These are phyloP conservation scores for Ogataea pini DNA, from an alignment of 805 yeast genomes.

Conservation along the genomic window DNA sequence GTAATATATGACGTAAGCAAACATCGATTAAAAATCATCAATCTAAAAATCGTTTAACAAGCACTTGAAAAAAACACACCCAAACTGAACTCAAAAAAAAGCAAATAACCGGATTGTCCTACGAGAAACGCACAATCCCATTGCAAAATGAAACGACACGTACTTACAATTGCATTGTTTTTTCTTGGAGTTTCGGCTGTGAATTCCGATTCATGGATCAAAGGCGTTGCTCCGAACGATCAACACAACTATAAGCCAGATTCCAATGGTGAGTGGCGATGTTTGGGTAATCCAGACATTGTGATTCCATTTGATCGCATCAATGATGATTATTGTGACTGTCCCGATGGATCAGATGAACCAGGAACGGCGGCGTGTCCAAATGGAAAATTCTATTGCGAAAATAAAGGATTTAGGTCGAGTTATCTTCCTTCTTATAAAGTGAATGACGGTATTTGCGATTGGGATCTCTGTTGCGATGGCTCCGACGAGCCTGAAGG, in stretches of 20 bases:
- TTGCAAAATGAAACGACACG: neutral
- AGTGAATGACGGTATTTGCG: conserved; percentile 91
- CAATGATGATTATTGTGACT: conserved; percentile 91
- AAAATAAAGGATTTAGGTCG: conserved; percentile 68
- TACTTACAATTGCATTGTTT: conserved; percentile 1
- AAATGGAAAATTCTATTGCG: conserved; percentile 63
- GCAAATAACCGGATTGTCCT: too few relatives aligned
- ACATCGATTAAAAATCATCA: too few relatives aligned
- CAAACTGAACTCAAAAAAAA: too few relatives aligned
- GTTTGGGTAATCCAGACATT: conserved; percentile 69
- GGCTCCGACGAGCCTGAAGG: conserved; percentile 78
- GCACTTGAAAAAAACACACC: neutral
- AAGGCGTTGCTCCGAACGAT: conserved; percentile 42
- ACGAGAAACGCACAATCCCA: neutral
- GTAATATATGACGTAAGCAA: neutral
- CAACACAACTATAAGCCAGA: conserved; percentile 52
- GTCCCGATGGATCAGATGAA: conserved; percentile 97
- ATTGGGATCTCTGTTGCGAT: conserved; percentile 86
- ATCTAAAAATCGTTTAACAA: too few relatives aligned
- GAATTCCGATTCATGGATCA: conserved; percentile 10
- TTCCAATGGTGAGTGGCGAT: conserved; percentile 59
- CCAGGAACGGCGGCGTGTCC: conserved; percentile 91
- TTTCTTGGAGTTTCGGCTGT: conserved; percentile 1
- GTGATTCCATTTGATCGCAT: conserved; percentile 59
- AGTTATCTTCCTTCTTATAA: conserved; percentile 61